Conservation (phyloP, 345 rosid genomes). For the Hevea brasiliensis region DNA sequence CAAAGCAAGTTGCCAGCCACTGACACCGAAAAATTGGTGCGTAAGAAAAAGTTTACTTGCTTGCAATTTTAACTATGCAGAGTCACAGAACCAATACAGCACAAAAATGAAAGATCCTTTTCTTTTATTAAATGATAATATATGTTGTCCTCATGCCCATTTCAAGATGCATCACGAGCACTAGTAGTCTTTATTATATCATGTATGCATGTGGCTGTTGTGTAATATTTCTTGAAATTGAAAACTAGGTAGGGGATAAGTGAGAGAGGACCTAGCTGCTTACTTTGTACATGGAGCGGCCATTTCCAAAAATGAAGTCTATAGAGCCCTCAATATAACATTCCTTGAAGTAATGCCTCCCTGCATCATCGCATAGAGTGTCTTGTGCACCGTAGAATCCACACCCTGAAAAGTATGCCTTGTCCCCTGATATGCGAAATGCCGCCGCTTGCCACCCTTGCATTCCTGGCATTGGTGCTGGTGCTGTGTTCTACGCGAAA, state of each 20-base stretch:
- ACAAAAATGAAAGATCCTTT: slow-evolving; percentile 24
- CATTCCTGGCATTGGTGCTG: slow-evolving; percentile 93
- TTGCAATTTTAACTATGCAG: slow-evolving; percentile 5
- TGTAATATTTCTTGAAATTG: background rate
- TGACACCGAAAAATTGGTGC: slow-evolving; percentile 15
- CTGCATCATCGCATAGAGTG: slow-evolving; percentile 91
- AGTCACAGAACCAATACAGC: background rate
- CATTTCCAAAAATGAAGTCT: slow-evolving; percentile 94
- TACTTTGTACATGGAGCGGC: slow-evolving; percentile 92
- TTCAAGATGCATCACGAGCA: slow-evolving; percentile 13
- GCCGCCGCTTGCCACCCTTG: slow-evolving; percentile 96
- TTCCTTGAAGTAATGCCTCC: slow-evolving; percentile 87
- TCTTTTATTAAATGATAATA: background rate
- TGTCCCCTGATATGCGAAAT: slow-evolving; percentile 86
- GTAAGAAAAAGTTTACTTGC: slow-evolving; percentile 11
- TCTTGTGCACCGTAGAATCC: slow-evolving; percentile 96
- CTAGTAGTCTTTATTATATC: too few relatives aligned
- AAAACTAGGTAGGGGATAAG: too few relatives aligned
- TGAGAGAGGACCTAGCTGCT: background rate
- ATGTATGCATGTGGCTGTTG: background rate
- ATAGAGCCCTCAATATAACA: slow-evolving; percentile 94
- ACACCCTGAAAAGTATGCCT: slow-evolving; percentile 83
- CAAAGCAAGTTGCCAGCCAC: background rate
- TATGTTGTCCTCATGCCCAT: background rate
- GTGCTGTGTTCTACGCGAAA: slow-evolving; percentile 70